Base-by-base conservation (phyloP, 805 yeast species). In the Kregervanrija fluxuum region DNA sequence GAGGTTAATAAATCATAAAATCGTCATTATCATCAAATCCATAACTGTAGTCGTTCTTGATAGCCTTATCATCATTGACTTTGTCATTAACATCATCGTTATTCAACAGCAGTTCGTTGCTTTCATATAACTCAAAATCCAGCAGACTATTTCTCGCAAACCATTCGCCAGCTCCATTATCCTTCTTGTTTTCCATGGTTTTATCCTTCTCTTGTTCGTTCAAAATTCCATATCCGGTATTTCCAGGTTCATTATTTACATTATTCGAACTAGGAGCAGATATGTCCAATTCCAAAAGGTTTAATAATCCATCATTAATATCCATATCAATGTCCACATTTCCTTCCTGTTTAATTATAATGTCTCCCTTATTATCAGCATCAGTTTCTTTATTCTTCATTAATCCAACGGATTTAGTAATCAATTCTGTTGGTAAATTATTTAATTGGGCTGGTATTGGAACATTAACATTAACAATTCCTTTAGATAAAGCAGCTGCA, bases 21-120 rank as follows among this genome's bases (percentile, higher is more conserved):
- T 56, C 60, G 45, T 54, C 60, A 49, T 55, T 53, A 40, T 53
- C 55, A 17, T 55, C 58, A 38, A 56, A 53, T 41, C 49, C 52
- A 35, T 54, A 55, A n/a, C 51, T 56, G 33, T 49, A 45, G 13
- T 33, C 35, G 15, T n/a, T 4, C 35, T n/a, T 33, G 33, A 41
- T 30, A 30, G 32, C 39, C 14, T 41, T 40, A 40, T 32, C 37
- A 30, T 15, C 28, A 33, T 40, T 37, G 11, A 33, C 37, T 14
- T 30, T 31, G 11, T 34, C 43, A 12, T 41, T 22, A 15, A 12
- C 42, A 32, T 14, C 31, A 11, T 31, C 41, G 31, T 28, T 16
- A 32, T 40, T 37, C 11, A n/a, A 22, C n/a, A 30, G 14, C 4
- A 28, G 11, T 12, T 15, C 31, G 10, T 35, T 35, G 6, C 36